Evolutionary conservation across 371 early-diverging fungal genomes (phyloP).

Genomic region (Mucor mucedo): DNA sequence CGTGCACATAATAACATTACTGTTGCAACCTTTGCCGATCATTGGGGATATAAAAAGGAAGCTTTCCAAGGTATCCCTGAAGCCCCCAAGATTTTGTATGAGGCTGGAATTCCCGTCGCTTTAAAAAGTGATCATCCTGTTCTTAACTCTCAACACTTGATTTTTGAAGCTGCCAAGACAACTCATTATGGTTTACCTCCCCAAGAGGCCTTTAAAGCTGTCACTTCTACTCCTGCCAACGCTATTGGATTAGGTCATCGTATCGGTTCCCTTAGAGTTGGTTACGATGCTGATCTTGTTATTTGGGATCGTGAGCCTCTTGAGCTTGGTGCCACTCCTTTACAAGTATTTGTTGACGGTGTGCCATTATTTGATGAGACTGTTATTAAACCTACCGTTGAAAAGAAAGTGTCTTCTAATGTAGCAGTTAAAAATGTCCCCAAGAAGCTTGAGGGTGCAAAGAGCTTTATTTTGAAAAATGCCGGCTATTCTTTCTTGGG

Average conservation of each 20-base stretch:
- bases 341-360: slow-evolving; percentile 77
- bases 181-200: slow-evolving; percentile 72
- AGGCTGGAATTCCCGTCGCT: slow-evolving; percentile 72
- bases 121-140: slow-evolving; percentile 85
- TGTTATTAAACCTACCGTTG: slow-evolving; percentile 11
- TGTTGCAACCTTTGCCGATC: slow-evolving; percentile 71
- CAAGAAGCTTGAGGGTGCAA: slow-evolving; percentile 13
- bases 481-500: slow-evolving; percentile 40
- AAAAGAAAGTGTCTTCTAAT: neutral
- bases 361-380: slow-evolving; percentile 52
- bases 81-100: slow-evolving; percentile 63
- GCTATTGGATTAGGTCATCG: slow-evolving; percentile 76
- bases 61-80: slow-evolving; percentile 69
- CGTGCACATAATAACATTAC: slow-evolving; percentile 69
- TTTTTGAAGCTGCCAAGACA: slow-evolving; percentile 79
- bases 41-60: slow-evolving; percentile 79
- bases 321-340: slow-evolving; percentile 69
- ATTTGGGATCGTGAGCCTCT: slow-evolving; percentile 72
- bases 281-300: slow-evolving; percentile 82
- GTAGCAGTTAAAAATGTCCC: neutral
- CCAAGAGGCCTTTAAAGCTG: slow-evolving; percentile 64
- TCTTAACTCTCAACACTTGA: slow-evolving; percentile 67
- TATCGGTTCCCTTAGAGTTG: slow-evolving; percentile 65
- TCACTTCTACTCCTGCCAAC: slow-evolving; percentile 78
- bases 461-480: slow-evolving; percentile 43